phyloP scores from a whole-genome alignment of 1,284 basidiomycete genomes.

The Xerocomus nothofagi region DNA sequence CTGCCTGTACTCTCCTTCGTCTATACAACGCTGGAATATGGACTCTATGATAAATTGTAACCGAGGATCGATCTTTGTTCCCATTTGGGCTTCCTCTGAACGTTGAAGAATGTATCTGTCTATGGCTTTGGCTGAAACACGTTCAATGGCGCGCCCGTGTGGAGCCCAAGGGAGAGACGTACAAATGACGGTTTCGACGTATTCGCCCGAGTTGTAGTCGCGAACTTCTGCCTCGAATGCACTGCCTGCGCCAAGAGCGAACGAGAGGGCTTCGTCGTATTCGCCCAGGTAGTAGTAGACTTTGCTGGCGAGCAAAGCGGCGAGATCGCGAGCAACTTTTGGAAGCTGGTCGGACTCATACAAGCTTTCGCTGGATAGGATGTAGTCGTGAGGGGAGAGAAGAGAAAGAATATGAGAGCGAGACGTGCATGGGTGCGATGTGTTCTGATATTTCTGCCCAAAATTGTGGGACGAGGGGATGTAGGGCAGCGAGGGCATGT shows the following conservation, averaged over 20 bases:
- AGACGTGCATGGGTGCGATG: constrained; percentile 80
- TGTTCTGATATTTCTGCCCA: constrained; percentile 98
- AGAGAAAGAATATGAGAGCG: constrained; percentile 4
- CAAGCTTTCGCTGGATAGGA: constrained; percentile 70
- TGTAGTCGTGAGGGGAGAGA: constrained; percentile 16
- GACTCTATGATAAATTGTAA: constrained; percentile 83
- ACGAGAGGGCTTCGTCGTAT: constrained; percentile 90
- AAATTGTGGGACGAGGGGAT: constrained; percentile 85
- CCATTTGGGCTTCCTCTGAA: constrained; percentile 46
- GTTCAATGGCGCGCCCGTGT: constrained; percentile 5
- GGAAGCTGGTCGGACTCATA: constrained; percentile 82
- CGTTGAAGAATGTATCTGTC: constrained; percentile 81
- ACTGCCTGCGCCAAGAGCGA: constrained; percentile 86
- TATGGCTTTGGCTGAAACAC: constrained; percentile 79
- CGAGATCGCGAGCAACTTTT: constrained; percentile 70
- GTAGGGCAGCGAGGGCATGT: constrained; percentile 84
- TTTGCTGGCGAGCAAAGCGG: constrained; percentile 90
- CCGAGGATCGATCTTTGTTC: constrained; percentile 71
- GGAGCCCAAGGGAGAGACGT: constrained; percentile 37
- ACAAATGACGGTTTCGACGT: constrained; percentile 93
- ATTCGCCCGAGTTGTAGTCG: constrained; percentile 72
- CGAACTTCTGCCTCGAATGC: constrained; percentile 79
- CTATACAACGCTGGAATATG: constrained; percentile 82
- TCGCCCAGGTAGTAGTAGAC: constrained; percentile 95
- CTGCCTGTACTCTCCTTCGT: constrained; percentile 87